Conservation (phyloP, 257 asterid genomes). For the Parsonsia alboflavescens region DNA sequence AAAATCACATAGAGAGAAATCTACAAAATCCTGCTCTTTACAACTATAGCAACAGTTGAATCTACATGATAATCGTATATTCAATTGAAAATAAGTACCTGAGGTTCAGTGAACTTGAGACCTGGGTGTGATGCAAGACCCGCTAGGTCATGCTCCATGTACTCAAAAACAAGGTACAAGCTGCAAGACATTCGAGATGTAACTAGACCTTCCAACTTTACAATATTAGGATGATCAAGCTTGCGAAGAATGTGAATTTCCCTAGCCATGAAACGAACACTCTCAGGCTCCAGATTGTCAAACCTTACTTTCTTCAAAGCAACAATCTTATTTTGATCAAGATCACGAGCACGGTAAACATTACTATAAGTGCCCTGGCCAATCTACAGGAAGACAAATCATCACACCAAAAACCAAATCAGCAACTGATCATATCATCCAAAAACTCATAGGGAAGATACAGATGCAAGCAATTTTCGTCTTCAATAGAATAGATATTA, state of each 20-base stretch:
- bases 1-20: neutral
- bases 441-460: neutral
- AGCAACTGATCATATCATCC: neutral
- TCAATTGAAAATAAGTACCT: conserved; percentile 37
- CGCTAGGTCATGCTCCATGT: conserved; percentile 96
- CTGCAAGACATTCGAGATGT: conserved; percentile 96
- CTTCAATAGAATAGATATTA: neutral
- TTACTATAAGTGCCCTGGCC: conserved; percentile 97
- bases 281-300: conserved; percentile 92
- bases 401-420: neutral
- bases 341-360: conserved; percentile 92
- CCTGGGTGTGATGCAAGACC: conserved; percentile 89
- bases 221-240: conserved; percentile 84
- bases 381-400: conserved; percentile 44
- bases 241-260: conserved; percentile 86
- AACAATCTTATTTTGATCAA: conserved; percentile 79
- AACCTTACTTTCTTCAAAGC: conserved; percentile 92
- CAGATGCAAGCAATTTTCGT: neutral
- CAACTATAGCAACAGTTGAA: neutral
- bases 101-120: conserved; percentile 79
- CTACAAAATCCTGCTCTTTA: neutral
- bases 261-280: conserved; percentile 97
- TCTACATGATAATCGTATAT: neutral
- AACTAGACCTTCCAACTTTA: conserved; percentile 89
- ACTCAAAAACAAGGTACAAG: conserved; percentile 87